These are phyloP conservation scores for Lolium perenne DNA, from an alignment of 176 grass and related monocot genomes.

Conservation along the genomic window DNA sequence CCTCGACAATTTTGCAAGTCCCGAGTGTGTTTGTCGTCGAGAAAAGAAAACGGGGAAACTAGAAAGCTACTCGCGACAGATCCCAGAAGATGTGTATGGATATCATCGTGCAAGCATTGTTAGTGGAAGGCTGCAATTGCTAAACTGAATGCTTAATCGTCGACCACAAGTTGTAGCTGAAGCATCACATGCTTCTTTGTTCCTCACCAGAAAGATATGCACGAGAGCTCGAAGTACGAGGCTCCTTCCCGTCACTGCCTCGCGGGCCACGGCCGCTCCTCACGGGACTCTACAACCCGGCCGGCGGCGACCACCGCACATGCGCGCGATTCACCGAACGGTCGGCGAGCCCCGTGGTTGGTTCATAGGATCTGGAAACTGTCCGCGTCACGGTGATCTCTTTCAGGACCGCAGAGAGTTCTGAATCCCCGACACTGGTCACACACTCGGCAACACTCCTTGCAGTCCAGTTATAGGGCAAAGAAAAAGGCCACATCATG, in stretches of 20 bases:
- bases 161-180: not conserved
- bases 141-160: not conserved
- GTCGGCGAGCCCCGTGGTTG: conserved; percentile 35
- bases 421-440: conserved; percentile 33
- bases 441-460: conserved; percentile 36
- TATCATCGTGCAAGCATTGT: not conserved
- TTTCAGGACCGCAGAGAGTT: conserved; percentile 43
- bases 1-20: not conserved
- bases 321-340: not conserved
- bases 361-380: conserved; percentile 42
- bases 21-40: conserved; percentile 27
- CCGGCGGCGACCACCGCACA: conserved; percentile 22
- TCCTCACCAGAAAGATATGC: not conserved
- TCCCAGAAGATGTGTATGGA: conserved; percentile 20
- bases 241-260: not conserved
- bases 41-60: conserved; percentile 26
- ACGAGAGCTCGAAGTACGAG: not conserved
- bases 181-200: not conserved
- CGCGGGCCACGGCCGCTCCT: not conserved
- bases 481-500: conserved; percentile 39
- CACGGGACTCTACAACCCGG: not conserved
- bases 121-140: not conserved
- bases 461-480: conserved; percentile 22
- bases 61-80: conserved; percentile 35
- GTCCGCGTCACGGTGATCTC: conserved; percentile 30